A percentile compares a stretch with the other conserved stretches of the same genome.
Conservation (phyloP, 2,329 filamentous ascomycete genomes). For the Pseudogymnoascus sp. region DNA sequence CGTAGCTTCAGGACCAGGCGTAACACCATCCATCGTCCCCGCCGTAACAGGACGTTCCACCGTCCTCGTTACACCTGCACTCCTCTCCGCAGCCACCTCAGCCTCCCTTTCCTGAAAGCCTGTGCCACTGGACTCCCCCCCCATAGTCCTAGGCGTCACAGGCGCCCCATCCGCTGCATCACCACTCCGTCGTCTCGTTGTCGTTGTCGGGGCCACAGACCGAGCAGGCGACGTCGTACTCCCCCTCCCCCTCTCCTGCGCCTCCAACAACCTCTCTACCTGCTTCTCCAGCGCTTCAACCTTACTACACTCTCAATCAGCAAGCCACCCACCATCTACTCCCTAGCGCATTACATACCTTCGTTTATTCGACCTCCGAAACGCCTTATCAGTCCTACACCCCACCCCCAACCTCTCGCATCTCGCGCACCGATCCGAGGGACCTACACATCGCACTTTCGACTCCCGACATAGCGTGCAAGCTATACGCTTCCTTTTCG, state of each 20-base stretch:
- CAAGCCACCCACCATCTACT: not conserved
- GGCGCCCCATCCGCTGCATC: not conserved
- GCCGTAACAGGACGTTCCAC: not conserved
- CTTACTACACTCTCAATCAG: constrained; percentile 9
- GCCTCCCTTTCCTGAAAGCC: not conserved
- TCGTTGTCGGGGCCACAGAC: not conserved
- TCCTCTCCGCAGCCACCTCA: not conserved
- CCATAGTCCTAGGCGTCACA: constrained; percentile 8
- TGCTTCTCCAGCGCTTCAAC: constrained; percentile 15
- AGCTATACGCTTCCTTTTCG: constrained; percentile 6
- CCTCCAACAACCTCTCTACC: constrained; percentile 9
- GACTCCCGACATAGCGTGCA: constrained; percentile 13
- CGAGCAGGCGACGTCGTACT: not conserved
- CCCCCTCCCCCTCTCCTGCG: not conserved
- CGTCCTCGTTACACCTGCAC: not conserved
- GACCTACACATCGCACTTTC: not conserved
- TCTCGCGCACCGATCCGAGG: constrained; percentile 11
- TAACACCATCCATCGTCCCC: not conserved
- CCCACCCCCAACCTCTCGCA: constrained; percentile 15
- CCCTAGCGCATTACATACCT: constrained; percentile 9
- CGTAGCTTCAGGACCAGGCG: not conserved
- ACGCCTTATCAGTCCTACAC: constrained; percentile 17
- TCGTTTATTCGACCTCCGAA: constrained; percentile 18
- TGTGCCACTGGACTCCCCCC: not conserved
- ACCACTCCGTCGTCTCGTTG: not conserved